Evolutionary conservation across 805 yeast species (phyloP).

Genomic region (Pichia sporocuriosa): DNA sequence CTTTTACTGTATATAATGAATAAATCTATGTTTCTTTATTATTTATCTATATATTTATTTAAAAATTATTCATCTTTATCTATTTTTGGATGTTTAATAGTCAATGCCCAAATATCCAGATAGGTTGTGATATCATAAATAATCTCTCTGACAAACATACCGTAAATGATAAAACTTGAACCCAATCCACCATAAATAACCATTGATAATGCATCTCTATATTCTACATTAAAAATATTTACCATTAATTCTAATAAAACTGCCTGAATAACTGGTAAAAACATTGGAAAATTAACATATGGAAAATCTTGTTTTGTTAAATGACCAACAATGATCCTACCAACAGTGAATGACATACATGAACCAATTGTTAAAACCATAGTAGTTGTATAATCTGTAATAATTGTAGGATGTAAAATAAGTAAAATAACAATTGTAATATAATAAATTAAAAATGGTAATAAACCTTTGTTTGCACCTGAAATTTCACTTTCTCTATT

Average conservation of each 20-base stretch:
- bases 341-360: conserved; percentile 79
- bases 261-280: conserved; percentile 52
- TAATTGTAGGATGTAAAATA: conserved; percentile 44
- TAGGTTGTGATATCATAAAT: conserved; percentile 73
- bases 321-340: conserved; percentile 83
- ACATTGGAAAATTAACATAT: conserved; percentile 58
- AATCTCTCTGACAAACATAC: conserved; percentile 67
- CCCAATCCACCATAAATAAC: conserved; percentile 64
- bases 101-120: conserved; percentile 79
- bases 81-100: conserved; percentile 71
- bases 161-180: conserved; percentile 58
- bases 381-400: conserved; percentile 43
- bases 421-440: conserved; percentile 41
- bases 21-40: conserved; percentile 3
- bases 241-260: conserved; percentile 31
- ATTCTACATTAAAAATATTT: conserved; percentile 32
- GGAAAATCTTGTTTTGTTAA: conserved; percentile 79
- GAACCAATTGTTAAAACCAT: conserved; percentile 65
- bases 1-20: too few relatives aligned
- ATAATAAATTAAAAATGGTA: conserved; percentile 62
- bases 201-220: conserved; percentile 39
- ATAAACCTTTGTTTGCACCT: conserved; percentile 26
- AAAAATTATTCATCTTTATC: conserved; percentile 9
- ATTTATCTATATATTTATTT: not conserved
- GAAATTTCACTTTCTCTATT: conserved; percentile 32